Evolutionary conservation across 176 grass and related monocot genomes (phyloP).

Genomic region (bread wheat (Triticum aestivum)): IWGSC_CS_RefSeq_v2.1 NC_057812.1:667418050-667418549

Average conservation of each 20-base stretch:
- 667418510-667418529: neutral
- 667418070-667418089: neutral
- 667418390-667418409: neutral
- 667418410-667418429: neutral
- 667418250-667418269: neutral
- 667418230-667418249: neutral
- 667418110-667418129: neutral
- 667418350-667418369: neutral
- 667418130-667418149: neutral
- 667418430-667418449: neutral
- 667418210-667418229: neutral
- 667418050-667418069: conserved; percentile 1
- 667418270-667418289: neutral
- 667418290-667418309: too few species aligned
- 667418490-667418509: neutral
- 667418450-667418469: neutral
- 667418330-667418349: conserved; percentile 17
- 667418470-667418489: neutral
- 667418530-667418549: neutral
- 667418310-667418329: neutral
- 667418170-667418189: neutral
- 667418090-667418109: neutral
- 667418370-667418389: neutral
- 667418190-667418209: neutral
- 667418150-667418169: neutral